Conservation (phyloP, 257 asterid genomes). For the Fraxinus quadrangulata region DNA sequence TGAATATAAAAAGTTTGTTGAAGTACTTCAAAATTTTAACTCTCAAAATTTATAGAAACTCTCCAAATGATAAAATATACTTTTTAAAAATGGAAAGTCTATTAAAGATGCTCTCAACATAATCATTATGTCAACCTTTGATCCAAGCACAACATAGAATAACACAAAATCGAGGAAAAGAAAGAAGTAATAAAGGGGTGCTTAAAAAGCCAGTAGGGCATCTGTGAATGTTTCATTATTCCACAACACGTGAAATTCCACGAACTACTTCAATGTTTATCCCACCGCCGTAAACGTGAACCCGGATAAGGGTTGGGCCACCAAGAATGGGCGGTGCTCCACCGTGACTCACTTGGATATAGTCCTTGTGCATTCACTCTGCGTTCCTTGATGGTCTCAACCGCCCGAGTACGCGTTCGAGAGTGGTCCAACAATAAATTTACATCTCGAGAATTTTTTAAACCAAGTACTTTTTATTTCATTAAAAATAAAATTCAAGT, state of each 20-base stretch:
- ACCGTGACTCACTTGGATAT: conserved; percentile 27
- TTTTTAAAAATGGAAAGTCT: no score
- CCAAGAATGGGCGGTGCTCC: conserved; percentile 30
- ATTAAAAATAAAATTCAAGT: no score
- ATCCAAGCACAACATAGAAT: conserved; percentile 26
- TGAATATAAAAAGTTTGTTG: no score
- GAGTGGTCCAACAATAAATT: neutral
- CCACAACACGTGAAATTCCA: conserved; percentile 32
- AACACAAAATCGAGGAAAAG: conserved; percentile 15
- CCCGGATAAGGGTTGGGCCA: conserved; percentile 17
- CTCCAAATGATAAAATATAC: no score
- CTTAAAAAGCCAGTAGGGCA: conserved; percentile 7
- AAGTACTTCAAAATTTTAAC: no score
- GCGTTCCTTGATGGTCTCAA: neutral
- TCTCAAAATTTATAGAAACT: no score
- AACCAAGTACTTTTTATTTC: neutral
- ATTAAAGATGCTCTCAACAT: conserved; percentile 15
- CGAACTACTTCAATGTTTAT: neutral
- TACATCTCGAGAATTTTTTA: neutral
- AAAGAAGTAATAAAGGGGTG: neutral
- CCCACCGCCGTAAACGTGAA: conserved; percentile 17
- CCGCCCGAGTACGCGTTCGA: neutral
- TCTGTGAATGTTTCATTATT: conserved; percentile 39
- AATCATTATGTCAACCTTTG: conserved; percentile 21
- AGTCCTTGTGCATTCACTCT: conserved; percentile 5